Conservation (phyloP, 768 basidiomycete genomes). For the Pleurotus salmoneostramineus region DNA sequence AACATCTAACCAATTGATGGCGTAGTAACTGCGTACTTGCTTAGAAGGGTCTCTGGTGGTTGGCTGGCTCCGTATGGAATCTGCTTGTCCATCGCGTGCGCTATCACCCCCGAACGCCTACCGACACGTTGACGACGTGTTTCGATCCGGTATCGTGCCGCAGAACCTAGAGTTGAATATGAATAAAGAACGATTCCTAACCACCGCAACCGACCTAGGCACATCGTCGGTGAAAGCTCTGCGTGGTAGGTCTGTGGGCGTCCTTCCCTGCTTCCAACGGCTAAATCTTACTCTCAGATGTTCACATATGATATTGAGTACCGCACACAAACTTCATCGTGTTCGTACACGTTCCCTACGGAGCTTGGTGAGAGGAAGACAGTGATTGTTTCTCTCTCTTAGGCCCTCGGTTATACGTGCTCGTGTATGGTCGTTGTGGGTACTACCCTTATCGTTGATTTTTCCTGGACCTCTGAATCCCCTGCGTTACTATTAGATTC, state of each 20-base stretch:
- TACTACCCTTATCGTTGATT: background rate
- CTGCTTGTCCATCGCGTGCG: no score
- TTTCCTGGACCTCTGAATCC: background rate
- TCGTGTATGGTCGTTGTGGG: background rate
- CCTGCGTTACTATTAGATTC: background rate
- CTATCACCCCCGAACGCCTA: no score
- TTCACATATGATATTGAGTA: background rate
- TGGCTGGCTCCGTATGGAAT: no score
- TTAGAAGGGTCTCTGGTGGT: no score
- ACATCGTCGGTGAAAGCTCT: background rate
- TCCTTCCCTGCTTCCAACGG: background rate
- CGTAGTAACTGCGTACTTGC: no score
- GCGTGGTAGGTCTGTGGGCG: slow-evolving; percentile 4
- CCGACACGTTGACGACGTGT: no score
- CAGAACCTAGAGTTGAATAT: no score
- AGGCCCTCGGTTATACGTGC: background rate
- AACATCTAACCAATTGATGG: no score
- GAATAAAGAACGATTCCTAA: background rate
- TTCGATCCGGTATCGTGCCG: no score
- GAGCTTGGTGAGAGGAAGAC: background rate
- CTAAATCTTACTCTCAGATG: background rate
- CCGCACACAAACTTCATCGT: background rate
- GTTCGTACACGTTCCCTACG: slow-evolving; percentile 2
- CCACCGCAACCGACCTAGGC: background rate
- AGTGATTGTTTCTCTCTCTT: background rate